A percentile compares a stretch with the other conserved stretches of the same genome.
Conservation (phyloP, 2,329 filamentous ascomycete species). For the Fusarium sacchari region DNA sequence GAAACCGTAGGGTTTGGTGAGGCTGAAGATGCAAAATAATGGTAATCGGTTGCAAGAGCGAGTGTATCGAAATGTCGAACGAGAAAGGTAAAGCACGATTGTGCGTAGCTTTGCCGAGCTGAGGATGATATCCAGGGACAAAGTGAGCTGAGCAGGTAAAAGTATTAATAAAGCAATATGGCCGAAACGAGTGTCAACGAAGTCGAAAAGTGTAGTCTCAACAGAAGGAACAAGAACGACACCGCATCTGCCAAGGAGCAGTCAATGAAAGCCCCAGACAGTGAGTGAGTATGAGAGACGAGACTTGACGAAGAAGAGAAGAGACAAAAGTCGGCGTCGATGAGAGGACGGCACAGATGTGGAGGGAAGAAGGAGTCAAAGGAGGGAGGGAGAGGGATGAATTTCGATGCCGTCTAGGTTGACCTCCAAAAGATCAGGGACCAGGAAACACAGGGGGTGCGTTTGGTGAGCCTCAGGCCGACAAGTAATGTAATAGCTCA, state of each 20-base stretch:
- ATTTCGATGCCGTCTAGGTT: constrained; percentile 38
- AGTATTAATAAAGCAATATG: constrained; percentile 48
- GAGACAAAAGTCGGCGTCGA: constrained; percentile 33
- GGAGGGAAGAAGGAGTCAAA: constrained; percentile 38
- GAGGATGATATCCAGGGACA: constrained; percentile 27
- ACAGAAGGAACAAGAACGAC: constrained; percentile 42
- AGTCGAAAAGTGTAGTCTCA: constrained; percentile 43
- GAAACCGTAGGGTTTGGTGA: constrained; percentile 29
- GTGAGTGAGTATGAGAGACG: constrained; percentile 31
- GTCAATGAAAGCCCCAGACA: constrained; percentile 36
- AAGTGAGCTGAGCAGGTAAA: constrained; percentile 39
- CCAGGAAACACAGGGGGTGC: constrained; percentile 35
- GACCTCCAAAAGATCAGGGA: constrained; percentile 32
- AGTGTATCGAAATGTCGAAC: constrained; percentile 43
- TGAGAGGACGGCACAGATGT: constrained; percentile 39
- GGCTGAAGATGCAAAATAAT: constrained; percentile 34
- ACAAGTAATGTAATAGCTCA: constrained; percentile 25
- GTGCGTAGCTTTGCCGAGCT: constrained; percentile 26
- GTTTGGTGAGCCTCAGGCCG: constrained; percentile 39
- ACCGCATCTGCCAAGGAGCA: constrained; percentile 46
- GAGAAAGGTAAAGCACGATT: constrained; percentile 44
- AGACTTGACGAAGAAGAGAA: constrained; percentile 29
- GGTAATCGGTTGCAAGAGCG: constrained; percentile 37
- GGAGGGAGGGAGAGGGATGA: constrained; percentile 37
- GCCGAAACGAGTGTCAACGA: constrained; percentile 48